Evolutionary conservation across 1,284 basidiomycete genomes (phyloP), one percentile per base, ranked within the genome.

Genomic region (Boletus smithii): DNA sequence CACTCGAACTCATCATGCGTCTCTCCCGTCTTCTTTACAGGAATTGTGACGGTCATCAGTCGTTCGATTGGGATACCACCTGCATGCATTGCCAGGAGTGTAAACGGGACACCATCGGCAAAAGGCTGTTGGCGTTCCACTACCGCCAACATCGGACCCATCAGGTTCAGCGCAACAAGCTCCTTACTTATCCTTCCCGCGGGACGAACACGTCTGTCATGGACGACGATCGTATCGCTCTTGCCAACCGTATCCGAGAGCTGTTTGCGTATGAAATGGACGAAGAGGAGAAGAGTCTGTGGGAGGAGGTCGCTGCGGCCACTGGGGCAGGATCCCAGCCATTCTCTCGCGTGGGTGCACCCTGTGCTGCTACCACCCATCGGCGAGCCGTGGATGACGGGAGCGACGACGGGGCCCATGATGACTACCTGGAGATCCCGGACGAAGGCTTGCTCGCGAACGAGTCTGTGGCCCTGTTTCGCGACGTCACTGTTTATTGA

Each of bases 81-180:
- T 66, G 54, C 30, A 44, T 45, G 39, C 63, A 65, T n/a, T 65
- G 66, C 27, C 52, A 53, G 9, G 61, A 61, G 3, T 65, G 66
- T 24, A 53, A 49, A 39, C 54, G 65, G 24, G 63, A 65, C 36
- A 48, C 51, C 2, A 14, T 68, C n/a, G 13, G 53, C 17, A 65
- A 65, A 30, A 51, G 52, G 16, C 13, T 65, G 18, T 23, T 65
- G 17, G 62, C 49, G 16, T 50, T 49, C 24, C 57, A 51, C 13
- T 50, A 53, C 32, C 61, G 49, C 35, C 53, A 55, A 8, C 45
- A 52, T 4, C 57, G 44, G 36, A 27, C 37, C 3, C 31, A 18
- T 8, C 57, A 45, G 9, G 11, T 44, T 5, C 46, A 54, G 13
- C 46, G 43, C 22, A 36, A 16, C 46, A 57, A 20, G 33, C 11